Base-by-base conservation (phyloP, 306 rosid genomes). In the Glycine tomentella region DNA sequence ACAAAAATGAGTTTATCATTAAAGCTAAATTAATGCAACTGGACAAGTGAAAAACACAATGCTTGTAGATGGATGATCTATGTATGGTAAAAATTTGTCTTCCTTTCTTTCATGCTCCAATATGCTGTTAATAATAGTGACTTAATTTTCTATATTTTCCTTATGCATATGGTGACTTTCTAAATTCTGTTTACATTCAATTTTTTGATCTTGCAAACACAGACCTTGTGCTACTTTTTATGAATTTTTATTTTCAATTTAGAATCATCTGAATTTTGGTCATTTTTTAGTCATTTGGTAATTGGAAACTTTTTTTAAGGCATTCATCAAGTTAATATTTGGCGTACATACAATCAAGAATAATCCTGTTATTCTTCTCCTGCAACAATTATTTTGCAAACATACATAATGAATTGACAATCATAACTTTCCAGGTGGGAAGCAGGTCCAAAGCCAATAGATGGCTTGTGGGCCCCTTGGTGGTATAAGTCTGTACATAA, bases 391-490 rank as follows among this genome's bases (percentile, higher is more conserved):
- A 57, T 68, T 85, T 79, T 74, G 40, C 71, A 40, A 53, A 25
- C 75, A 45, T 63, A 40, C 53, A 76, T 83, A 78, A 79, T 72
- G 68, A 78, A 46, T 69, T 85, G 74, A 69, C 65, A 57, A 70
- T 62, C n/a, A n/a, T 1, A 77, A 51, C 45, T 13, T 84, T 59
- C 68, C 88, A 93, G 97, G 76, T 91, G 97, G 97, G 91, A 90
- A 80, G 91, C 94, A 82, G 97, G 97, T 72, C 90, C 91, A 42
- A 93, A 88, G 84, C 80, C 89, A 78, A 44, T 91, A 80, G 97
- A 93, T 86, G 97, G 97, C 49, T 31, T 85, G 75, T 91, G 97
- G 97, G 93, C 93, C 52, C 94, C 97, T 63, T 93, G 97, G 94
- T 93, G 97, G 97, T 93, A 93, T 44, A 81, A 15, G 51, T 65